Evolutionary conservation across 345 rosid genomes (phyloP).

Genomic region (Geranium rotundifolium): DNA sequence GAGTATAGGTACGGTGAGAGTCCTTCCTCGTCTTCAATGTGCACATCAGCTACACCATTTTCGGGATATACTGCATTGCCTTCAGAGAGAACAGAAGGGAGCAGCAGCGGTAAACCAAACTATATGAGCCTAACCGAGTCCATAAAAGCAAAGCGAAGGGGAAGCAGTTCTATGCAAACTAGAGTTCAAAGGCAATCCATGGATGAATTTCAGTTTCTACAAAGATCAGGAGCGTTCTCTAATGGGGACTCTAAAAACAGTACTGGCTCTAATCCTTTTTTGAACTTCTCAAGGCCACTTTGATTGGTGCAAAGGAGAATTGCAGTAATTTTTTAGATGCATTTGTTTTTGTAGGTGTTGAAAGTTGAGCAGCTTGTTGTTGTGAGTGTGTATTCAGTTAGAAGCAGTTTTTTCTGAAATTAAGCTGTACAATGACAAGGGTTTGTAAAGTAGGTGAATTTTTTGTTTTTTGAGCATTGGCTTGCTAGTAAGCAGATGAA

Average conservation of each 20-base stretch:
- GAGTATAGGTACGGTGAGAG: slow-evolving; percentile 61
- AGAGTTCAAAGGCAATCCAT: slow-evolving; percentile 65
- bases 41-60: slow-evolving; percentile 57
- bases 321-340: slow-evolving; percentile 15
- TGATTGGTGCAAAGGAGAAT: slow-evolving; percentile 22
- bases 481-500: too few relatives aligned
- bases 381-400: background rate
- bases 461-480: too few relatives aligned
- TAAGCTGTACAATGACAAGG: slow-evolving; percentile 6
- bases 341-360: slow-evolving; percentile 5
- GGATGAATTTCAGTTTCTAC: slow-evolving; percentile 82
- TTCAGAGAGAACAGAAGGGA: slow-evolving; percentile 38
- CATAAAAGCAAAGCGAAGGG: slow-evolving; percentile 68
- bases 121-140: slow-evolving; percentile 86
- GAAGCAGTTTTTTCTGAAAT: background rate
- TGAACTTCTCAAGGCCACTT: slow-evolving; percentile 40
- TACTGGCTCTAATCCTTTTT: slow-evolving; percentile 33
- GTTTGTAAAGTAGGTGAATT: too few relatives aligned
- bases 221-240: slow-evolving; percentile 33
- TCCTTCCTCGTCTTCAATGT: slow-evolving; percentile 66
- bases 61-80: slow-evolving; percentile 49
- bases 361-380: slow-evolving; percentile 58
- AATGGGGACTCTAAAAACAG: slow-evolving; percentile 30
- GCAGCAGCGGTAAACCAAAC: slow-evolving; percentile 47
- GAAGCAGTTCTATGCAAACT: slow-evolving; percentile 13